Base-by-base conservation (phyloP, 2,329 filamentous ascomycete genomes). In the Cordyceps cicadae region DNA sequence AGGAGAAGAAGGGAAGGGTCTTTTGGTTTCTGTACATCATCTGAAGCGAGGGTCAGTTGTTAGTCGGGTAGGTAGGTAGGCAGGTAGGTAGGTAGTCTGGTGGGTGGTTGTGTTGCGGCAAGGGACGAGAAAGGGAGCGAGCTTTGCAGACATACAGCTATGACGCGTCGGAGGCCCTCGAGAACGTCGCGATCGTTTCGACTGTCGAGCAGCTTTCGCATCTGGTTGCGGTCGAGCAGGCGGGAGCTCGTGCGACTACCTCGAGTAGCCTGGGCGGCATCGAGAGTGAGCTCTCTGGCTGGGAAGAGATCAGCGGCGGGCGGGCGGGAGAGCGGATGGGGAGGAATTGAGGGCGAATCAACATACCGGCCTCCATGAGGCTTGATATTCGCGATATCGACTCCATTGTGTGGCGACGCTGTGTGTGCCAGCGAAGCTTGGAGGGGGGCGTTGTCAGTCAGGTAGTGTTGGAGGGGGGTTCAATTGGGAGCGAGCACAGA, bases 281-380 rank as follows among this genome's bases (percentile, higher is more conserved):
- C 94, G 76, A 99, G 86, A 61, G 94, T 99, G 71, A 99, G 87
- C 77, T 97, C 94, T 76, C 94, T 89, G 72, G 94, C 94, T 96
- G 77, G 50, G 15, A 34, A 60, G 58, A 34, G 34, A 54, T 67
- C 60, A 64, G 64, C 63, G 43, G 57, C 56, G 63, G 54, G 54
- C 14, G 58, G n/a, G n/a, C n/a, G n/a, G n/a, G n/a, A n/a, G n/a
- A n/a, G n/a, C n/a, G n/a, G n/a, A n/a, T n/a, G n/a, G 61, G 61
- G 49, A 58, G 56, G 4, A 21, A 43, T 37, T 29, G 53, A 32
- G 29, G n/a, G 48, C 11, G 15, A 3, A 14, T n/a, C 14, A 14
- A 68, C 83, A 70, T 81, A 96, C 93, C 92, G 76, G 89, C 94
- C 80, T 97, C 94, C 74, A 99, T 87, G 77, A 97, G 85, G 73